Evolutionary conservation across 140 eudicot genomes (phyloP), one percentile per base, ranked within the genome.

Genomic region (Erigeron philadelphicus): DNA sequence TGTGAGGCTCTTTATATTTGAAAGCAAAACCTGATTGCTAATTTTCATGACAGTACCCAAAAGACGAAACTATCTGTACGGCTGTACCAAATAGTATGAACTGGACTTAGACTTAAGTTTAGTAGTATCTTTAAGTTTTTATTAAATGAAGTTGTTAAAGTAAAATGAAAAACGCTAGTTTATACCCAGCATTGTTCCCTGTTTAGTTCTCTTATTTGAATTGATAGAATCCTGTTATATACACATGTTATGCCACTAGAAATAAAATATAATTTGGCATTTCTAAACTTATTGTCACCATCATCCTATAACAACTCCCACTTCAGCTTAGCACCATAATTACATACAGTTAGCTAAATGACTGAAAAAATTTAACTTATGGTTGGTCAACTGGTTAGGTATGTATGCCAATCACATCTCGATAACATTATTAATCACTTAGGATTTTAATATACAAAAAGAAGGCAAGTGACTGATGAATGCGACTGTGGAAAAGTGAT

Each of bases 281-380:
- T 75, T 56, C 45, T 17, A 64, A 40, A 21, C 53, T 63, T 53
- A 42, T 42, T 5, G 65, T 73, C 70, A 50, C 54, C 41, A 75
- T 65, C 77, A 44, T 40, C 40, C 55, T 75, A 6, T 76, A 76
- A 70, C 72, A 47, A 65, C 73, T 64, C 64, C 76, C 76, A 73
- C 75, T 46, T 71, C 56, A 38, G 40, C 55, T 62, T 31, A 31
- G 38, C 38, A 5, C 38, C 38, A 31, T 46, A 77, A 55, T 71
- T 68, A 71, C 23, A 57, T 54, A 55, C 17, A 15, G 56, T 70
- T 55, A 70, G 9, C 46, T 77, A 55, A 23, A 43, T 6, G 7
- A n/a, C 2, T 18, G 18, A 21, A 54, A 55, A 31, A 31, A 31
- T 9, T 43, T 15, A 38, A 12, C 16, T 70, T 48, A 52, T 23